phyloP scores from a whole-genome alignment of 768 basidiomycete species.

The Auriscalpium orientale region DNA sequence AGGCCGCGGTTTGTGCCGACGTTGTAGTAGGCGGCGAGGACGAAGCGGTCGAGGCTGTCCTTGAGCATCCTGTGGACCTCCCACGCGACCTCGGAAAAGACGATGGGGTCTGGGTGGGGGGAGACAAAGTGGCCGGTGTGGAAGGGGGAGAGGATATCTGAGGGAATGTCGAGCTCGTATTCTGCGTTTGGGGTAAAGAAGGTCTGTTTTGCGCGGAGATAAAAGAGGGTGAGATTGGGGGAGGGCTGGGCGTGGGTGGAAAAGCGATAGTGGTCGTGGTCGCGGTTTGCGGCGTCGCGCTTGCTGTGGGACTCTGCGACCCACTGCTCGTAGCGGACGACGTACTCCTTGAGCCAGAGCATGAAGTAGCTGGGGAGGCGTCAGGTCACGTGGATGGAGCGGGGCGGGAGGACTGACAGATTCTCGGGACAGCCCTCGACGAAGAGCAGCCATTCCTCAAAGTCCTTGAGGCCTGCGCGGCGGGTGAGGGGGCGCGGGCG shows the following conservation, averaged over 20 bases:
- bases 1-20: constrained; percentile 64
- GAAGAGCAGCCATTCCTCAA: constrained; percentile 71
- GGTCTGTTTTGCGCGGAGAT: constrained; percentile 71
- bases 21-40: constrained; percentile 58
- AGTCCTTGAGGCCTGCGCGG: constrained; percentile 33
- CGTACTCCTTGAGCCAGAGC: constrained; percentile 78
- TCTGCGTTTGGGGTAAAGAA: constrained; percentile 67
- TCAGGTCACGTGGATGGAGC: not conserved
- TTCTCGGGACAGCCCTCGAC: constrained; percentile 73
- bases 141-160: constrained; percentile 48
- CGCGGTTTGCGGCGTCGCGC: constrained; percentile 2
- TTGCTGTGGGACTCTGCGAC: constrained; percentile 12
- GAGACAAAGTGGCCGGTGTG: constrained; percentile 38
- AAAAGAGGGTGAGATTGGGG: constrained; percentile 58
- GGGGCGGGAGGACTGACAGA: constrained; percentile 35
- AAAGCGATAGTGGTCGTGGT: constrained; percentile 9
- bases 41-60: constrained; percentile 58
- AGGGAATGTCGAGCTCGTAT: constrained; percentile 67
- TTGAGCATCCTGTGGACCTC: constrained; percentile 54
- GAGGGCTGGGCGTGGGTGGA: constrained; percentile 17
- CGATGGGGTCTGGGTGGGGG: constrained; percentile 54
- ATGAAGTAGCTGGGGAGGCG: constrained; percentile 52
- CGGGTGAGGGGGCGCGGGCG: not conserved
- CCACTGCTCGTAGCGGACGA: constrained; percentile 38
- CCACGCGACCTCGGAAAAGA: constrained; percentile 52